Base-by-base conservation (phyloP, 352 stramenopile species). In the Lagenidium sp. region DNA sequence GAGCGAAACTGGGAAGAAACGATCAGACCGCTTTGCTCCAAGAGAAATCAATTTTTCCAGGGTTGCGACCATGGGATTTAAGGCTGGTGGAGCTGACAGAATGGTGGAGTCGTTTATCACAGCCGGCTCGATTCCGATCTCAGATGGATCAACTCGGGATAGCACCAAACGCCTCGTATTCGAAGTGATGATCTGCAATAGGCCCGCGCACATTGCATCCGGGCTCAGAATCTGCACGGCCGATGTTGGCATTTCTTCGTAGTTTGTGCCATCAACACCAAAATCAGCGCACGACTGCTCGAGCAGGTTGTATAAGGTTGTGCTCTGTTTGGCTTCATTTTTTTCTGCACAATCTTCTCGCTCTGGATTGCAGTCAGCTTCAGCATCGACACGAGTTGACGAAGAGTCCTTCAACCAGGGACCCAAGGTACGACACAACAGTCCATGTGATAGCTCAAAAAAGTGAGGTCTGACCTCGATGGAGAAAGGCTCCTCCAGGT, bases 131-230 rank as follows among this genome's bases (percentile, higher is more conserved):
- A 92, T 81, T 19, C 77, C 80, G 36, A 90, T 75, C 26, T 94
- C 79, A 18, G 55, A 51, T 0, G 82, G 82, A 49, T 94, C 69
- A 19, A 92, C 65, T 19, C 62, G 72, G 8, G 79, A 91, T 13
- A 94, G 52, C 20, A 94, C 79, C 28, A 94, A 57, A 2, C 82
- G 79, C 6, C 82, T 66, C 42, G 92, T 77, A 47, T 94, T 90
- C 16, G 73, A 82, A 18, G 68, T 88, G 28, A 92, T 54, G 29
- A 86, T 78, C 60, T 92, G 51, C n/a, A n/a, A n/a, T 3, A 90
- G 44, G 30, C 78, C 73, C 32, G 88, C 72, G 24, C 76, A 86
- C 44, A 87, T 65, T 11, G 60, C 60, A 40, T 85, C 76, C 4
- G 80, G 76, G n/a, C n/a, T n/a, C n/a, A n/a, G n/a, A n/a, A n/a